These are phyloP conservation scores for Lecanosticta acicola DNA, from an alignment of 2,329 filamentous ascomycete species.

Conservation along the genomic window DNA sequence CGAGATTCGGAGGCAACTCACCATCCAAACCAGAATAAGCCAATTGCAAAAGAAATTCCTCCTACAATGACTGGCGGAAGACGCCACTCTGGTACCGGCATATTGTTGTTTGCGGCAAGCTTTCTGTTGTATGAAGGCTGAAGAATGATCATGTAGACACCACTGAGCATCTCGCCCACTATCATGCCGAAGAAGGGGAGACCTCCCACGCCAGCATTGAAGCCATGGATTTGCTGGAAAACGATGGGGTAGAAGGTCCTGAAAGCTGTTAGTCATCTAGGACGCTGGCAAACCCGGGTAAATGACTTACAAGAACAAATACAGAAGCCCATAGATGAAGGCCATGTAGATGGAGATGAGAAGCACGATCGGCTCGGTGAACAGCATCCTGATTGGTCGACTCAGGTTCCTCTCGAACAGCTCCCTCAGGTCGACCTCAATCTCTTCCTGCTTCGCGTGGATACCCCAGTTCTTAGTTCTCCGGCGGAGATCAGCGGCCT, in stretches of 20 bases:
- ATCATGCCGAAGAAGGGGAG: conserved; percentile 77
- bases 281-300: too few species aligned
- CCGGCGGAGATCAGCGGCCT: conserved; percentile 50
- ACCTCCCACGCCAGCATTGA: conserved; percentile 64
- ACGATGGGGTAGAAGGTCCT: conserved; percentile 73
- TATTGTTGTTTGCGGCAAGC: conserved; percentile 30
- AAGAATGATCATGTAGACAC: conserved; percentile 19
- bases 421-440: conserved; percentile 35
- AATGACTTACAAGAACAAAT: conserved; percentile 60
- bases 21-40: conserved; percentile 45
- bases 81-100: conserved; percentile 43
- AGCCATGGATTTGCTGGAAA: conserved; percentile 65
- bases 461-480: conserved; percentile 55
- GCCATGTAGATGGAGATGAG: conserved; percentile 42
- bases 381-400: conserved; percentile 43
- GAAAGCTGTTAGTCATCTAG: background rate
- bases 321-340: conserved; percentile 54
- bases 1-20: background rate
- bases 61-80: conserved; percentile 46
- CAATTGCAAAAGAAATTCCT: conserved; percentile 37
- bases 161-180: conserved; percentile 30
- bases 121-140: conserved; percentile 33
- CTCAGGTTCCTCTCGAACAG: conserved; percentile 35
- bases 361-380: conserved; percentile 47
- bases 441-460: conserved; percentile 46